phyloP scores from a whole-genome alignment of 2,329 filamentous ascomycete species.

The Nannizziopsis arthrosporioides region DNA sequence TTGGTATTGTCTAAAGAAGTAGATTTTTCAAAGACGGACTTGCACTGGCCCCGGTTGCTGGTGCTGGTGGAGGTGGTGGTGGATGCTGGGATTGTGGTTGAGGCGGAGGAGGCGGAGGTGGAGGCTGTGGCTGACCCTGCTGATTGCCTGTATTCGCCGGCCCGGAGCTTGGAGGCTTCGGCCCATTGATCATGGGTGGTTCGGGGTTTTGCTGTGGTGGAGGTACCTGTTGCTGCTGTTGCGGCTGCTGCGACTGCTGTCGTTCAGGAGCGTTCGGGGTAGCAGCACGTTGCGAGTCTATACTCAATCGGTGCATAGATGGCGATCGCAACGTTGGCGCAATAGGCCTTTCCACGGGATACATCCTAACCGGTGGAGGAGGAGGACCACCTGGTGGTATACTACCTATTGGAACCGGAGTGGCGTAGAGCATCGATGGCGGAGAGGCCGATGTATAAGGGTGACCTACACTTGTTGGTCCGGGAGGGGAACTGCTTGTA shows the following conservation, averaged over 20 bases:
- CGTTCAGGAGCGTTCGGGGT: constrained; percentile 19
- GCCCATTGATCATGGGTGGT: constrained; percentile 10
- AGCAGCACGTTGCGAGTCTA: constrained; percentile 27
- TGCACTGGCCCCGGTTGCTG: constrained; percentile 54
- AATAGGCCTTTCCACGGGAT: constrained; percentile 28
- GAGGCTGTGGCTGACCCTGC: too few relatives aligned
- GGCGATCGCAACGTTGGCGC: constrained; percentile 27
- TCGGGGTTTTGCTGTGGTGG: not conserved
- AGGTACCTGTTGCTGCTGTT: constrained; percentile 5
- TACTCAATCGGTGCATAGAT: constrained; percentile 25
- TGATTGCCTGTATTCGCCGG: constrained; percentile 17
- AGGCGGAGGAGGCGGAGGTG: not conserved
- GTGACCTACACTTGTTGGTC: constrained; percentile 15
- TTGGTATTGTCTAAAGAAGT: constrained; percentile 37
- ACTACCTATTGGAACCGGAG: constrained; percentile 26
- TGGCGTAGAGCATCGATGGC: constrained; percentile 29
- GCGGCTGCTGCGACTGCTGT: constrained; percentile 3
- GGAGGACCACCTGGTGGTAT: constrained; percentile 25
- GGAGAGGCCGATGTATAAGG: constrained; percentile 31
- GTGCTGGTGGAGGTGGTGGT: constrained; percentile 12
- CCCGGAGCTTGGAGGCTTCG: constrained; percentile 21
- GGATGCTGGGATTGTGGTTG: not conserved
- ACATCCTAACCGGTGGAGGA: constrained; percentile 29
- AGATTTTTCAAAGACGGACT: constrained; percentile 66
- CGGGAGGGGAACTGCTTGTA: not conserved